Conservation (phyloP, 148 eudicot species). For the Rhododendron vialii region DNA sequence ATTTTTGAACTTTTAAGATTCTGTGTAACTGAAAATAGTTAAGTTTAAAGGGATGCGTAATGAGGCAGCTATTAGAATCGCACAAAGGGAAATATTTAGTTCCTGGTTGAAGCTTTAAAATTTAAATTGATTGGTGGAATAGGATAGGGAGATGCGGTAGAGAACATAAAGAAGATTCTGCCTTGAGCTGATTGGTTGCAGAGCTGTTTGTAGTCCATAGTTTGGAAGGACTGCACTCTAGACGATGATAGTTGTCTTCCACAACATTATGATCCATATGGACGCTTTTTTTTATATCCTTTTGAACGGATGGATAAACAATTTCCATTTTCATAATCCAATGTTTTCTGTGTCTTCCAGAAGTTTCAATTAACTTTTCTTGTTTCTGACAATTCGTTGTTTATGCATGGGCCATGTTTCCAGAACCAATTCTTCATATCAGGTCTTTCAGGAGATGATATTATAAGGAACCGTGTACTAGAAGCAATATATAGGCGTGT, state of each 20-base stretch:
- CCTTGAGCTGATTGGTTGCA: background rate
- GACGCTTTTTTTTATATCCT: background rate
- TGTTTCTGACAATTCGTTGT: conserved; percentile 24
- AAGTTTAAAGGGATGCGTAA: background rate
- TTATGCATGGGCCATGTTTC: conserved; percentile 25
- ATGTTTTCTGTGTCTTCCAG: background rate
- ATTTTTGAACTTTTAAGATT: background rate
- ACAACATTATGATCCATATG: background rate
- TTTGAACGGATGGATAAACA: background rate
- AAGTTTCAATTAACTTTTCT: conserved; percentile 2
- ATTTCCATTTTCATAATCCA: background rate
- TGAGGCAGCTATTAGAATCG: background rate
- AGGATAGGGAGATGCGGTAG: background rate
- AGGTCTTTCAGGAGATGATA: conserved; percentile 92
- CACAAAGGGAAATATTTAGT: background rate
- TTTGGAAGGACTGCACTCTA: background rate
- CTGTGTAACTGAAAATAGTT: background rate
- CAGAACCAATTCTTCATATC: conserved; percentile 99
- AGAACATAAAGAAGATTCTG: background rate
- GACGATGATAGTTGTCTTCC: background rate
- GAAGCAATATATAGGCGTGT: conserved; percentile 82
- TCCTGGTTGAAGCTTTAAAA: background rate
- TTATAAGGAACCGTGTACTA: conserved; percentile 77
- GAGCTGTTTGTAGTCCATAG: background rate
- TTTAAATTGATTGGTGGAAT: background rate